Percentiles rank a stretch among this genome's conserved stretches.
These are phyloP conservation scores for Pelargonium nanum DNA, from an alignment of 345 rosid species.

Conservation along the genomic window DNA sequence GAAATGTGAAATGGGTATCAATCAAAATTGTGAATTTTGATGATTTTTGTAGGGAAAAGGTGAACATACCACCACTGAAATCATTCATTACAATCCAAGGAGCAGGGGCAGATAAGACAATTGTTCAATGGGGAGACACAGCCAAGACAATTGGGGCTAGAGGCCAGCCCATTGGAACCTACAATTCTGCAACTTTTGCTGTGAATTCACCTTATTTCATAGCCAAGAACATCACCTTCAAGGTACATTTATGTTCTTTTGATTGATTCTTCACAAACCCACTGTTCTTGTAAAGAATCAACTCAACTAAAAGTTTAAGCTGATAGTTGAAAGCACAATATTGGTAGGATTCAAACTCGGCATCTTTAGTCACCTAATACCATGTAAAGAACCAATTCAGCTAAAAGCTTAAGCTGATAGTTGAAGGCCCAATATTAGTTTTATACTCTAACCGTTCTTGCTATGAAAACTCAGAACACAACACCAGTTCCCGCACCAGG, in stretches of 20 bases:
- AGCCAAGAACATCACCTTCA: slow-evolving; percentile 88
- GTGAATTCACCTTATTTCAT: slow-evolving; percentile 81
- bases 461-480: slow-evolving; percentile 41
- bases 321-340: too few relatives aligned
- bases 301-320: too few relatives aligned
- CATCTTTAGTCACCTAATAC: too few relatives aligned
- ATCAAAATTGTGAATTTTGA: not conserved
- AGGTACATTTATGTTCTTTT: slow-evolving; percentile 22
- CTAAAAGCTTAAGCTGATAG: too few relatives aligned
- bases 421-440: too few relatives aligned
- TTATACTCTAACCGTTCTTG: too few relatives aligned
- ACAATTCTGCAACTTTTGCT: slow-evolving; percentile 79
- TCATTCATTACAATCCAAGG: slow-evolving; percentile 84
- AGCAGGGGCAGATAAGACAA: slow-evolving; percentile 80
- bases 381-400: too few relatives aligned
- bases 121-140: slow-evolving; percentile 91
- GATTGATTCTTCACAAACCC: too few relatives aligned
- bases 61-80: slow-evolving; percentile 62
- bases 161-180: slow-evolving; percentile 73
- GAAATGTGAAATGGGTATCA: not conserved
- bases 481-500: slow-evolving; percentile 84
- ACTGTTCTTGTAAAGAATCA: too few relatives aligned
- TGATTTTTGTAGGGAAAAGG: slow-evolving; percentile 61
- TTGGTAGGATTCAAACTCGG: too few relatives aligned
- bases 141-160: slow-evolving; percentile 67